Percentiles rank a stretch among this genome's conserved stretches.
These are phyloP conservation scores for Gymnopus androsaceus DNA, from an alignment of 1,284 basidiomycete genomes.

Conservation along the genomic window DNA sequence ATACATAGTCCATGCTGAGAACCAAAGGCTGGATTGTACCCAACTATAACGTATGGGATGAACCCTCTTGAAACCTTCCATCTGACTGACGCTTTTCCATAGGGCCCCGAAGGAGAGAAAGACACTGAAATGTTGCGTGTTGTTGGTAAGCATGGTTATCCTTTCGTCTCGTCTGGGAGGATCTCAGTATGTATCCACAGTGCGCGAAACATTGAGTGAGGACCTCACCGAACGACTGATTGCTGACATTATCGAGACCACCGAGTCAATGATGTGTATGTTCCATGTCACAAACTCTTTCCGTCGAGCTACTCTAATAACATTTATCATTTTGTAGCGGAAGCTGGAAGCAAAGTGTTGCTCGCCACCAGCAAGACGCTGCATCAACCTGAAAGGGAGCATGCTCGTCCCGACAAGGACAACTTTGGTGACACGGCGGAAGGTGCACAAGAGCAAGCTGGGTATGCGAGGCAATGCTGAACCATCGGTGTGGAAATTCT, in stretches of 20 bases:
- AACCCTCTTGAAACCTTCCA: neutral
- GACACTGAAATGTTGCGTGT: constrained; percentile 63
- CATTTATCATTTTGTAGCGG: neutral
- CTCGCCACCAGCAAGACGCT: constrained; percentile 5
- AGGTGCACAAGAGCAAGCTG: constrained; percentile 27
- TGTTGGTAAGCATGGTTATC: constrained; percentile 40
- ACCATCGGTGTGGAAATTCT: too few species aligned
- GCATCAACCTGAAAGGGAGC: constrained; percentile 37
- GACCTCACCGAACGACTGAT: constrained; percentile 48
- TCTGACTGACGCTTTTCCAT: neutral
- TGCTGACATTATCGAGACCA: constrained; percentile 43
- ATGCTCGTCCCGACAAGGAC: constrained; percentile 35
- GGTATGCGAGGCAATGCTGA: constrained; percentile 40
- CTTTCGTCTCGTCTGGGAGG: neutral
- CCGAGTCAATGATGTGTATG: constrained; percentile 41
- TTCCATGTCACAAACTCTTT: neutral
- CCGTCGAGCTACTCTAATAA: neutral
- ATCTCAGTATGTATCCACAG: constrained; percentile 29
- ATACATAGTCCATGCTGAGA: constrained; percentile 47
- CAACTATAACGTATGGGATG: constrained; percentile 47
- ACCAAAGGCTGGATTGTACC: constrained; percentile 67
- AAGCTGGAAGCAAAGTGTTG: constrained; percentile 12
- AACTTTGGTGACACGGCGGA: constrained; percentile 35
- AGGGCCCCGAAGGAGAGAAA: constrained; percentile 51
- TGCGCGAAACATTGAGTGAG: constrained; percentile 55